Evolutionary conservation across 202 grass and related monocot genomes (phyloP).

Genomic region (Miscanthus sacchariflorus): DNA sequence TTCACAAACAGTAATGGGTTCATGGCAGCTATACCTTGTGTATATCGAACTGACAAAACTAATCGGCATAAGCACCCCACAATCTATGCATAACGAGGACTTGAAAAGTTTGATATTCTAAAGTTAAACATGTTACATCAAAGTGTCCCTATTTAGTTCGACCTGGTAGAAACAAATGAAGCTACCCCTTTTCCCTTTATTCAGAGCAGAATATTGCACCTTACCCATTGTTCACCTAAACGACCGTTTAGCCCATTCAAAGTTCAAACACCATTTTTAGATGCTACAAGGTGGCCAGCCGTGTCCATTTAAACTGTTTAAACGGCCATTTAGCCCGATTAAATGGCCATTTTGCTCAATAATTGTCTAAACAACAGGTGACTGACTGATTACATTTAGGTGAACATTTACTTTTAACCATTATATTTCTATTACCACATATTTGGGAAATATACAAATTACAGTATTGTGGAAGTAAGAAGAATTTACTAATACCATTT

Average conservation of each 20-base stretch:
- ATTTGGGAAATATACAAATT: slow-evolving; percentile 5
- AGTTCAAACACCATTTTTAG: not conserved
- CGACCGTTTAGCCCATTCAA: not conserved
- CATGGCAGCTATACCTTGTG: not conserved
- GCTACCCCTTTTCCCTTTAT: not conserved
- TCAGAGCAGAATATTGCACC: slow-evolving; percentile 6
- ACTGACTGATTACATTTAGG: not conserved
- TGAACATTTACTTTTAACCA: slow-evolving; percentile 9
- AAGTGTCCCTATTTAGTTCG: not conserved
- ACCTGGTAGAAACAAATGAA: not conserved
- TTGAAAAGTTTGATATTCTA: slow-evolving; percentile 7
- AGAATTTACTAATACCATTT: not conserved
- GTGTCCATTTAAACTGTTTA: not conserved
- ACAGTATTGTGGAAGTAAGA: not conserved
- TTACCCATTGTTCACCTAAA: not conserved
- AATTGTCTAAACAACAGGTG: not conserved
- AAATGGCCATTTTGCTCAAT: not conserved
- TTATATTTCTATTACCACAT: not conserved
- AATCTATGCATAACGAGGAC: slow-evolving; percentile 6
- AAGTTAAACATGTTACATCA: not conserved
- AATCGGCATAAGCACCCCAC: not conserved
- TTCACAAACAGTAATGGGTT: not conserved
- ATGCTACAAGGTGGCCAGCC: not conserved
- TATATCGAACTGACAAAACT: not conserved
- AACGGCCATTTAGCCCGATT: not conserved